A percentile compares a stretch with the other conserved stretches of the same genome.
These are phyloP conservation scores for Ceratocystiopsis minuta DNA, from an alignment of 2,329 filamentous ascomycete genomes.

Conservation along the genomic window DNA sequence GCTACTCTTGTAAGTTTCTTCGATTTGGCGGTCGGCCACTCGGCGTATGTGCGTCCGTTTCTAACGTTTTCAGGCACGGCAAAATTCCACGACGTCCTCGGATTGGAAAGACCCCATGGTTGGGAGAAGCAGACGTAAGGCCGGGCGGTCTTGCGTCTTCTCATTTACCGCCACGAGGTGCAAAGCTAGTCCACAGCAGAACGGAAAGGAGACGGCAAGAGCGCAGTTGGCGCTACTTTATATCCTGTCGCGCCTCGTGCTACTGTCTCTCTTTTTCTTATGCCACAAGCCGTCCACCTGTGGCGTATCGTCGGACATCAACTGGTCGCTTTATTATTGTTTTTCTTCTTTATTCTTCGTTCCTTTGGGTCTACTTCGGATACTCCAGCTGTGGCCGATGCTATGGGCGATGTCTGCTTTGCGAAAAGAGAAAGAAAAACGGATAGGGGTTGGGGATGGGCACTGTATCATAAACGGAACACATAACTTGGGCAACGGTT, in stretches of 20 bases:
- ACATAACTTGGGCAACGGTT: too few species aligned
- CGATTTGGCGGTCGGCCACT: too few species aligned
- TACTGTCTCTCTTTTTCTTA: too few species aligned
- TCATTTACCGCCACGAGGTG: too few species aligned
- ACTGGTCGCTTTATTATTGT: neutral
- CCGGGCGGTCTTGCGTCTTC: too few species aligned
- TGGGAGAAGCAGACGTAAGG: conserved; percentile 52
- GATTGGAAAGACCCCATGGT: conserved; percentile 65
- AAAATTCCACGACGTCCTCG: conserved; percentile 70
- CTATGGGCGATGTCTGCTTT: neutral
- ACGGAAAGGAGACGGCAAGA: too few species aligned
- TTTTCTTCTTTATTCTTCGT: neutral
- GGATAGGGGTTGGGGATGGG: too few species aligned
- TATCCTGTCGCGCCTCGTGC: neutral
- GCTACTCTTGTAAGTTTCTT: conserved; percentile 68
- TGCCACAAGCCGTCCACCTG: too few species aligned
- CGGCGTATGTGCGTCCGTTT: neutral
- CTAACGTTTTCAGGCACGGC: conserved; percentile 45
- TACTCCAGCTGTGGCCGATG: too few species aligned
- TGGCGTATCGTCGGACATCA: neutral
- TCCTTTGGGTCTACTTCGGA: neutral
- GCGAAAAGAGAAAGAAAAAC: too few species aligned
- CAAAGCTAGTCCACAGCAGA: too few species aligned
- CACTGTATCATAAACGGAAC: too few species aligned
- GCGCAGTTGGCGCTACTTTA: neutral